Evolutionary conservation across 257 asterid species (phyloP).

Genomic region (Penstemon barbatus): DNA sequence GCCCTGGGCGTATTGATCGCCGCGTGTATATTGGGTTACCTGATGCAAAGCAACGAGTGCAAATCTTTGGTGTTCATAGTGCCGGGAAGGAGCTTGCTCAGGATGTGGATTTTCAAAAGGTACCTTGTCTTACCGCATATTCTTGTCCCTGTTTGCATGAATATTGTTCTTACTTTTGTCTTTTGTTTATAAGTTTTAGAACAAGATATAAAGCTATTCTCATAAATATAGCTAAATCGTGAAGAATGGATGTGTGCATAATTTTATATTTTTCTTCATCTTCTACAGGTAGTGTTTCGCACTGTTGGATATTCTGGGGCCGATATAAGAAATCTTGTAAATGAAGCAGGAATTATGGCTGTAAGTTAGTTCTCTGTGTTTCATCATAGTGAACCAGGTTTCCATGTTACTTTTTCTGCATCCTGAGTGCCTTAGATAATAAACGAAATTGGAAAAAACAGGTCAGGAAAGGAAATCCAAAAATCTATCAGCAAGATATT

Average conservation of each 20-base stretch:
- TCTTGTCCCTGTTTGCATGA: conserved; percentile 11
- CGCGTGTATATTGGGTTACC: conserved; percentile 94
- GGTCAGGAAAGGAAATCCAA: conserved; percentile 88
- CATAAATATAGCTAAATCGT: conserved; percentile 11
- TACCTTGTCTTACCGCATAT: conserved; percentile 31
- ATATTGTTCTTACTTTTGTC: neutral
- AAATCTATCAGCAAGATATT: conserved; percentile 84
- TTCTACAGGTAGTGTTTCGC: conserved; percentile 88
- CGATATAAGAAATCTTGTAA: conserved; percentile 88
- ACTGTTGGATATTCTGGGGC: conserved; percentile 99
- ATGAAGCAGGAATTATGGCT: conserved; percentile 97
- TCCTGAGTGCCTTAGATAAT: conserved; percentile 12
- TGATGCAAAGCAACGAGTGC: conserved; percentile 89
- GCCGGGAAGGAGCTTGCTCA: conserved; percentile 79
- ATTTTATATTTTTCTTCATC: conserved; percentile 23
- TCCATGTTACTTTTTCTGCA: neutral
- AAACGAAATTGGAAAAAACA: conserved; percentile 33
- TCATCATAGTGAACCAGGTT: conserved; percentile 3
- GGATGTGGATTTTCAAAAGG: conserved; percentile 90
- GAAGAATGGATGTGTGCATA: conserved; percentile 6
- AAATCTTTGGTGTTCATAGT: conserved; percentile 95
- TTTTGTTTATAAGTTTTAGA: conserved; percentile 25
- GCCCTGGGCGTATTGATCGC: conserved; percentile 92
- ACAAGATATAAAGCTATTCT: neutral
- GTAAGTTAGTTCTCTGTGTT: conserved; percentile 65